Conservation (phyloP, 2,329 filamentous ascomycete genomes). For the Amylocarpus encephaloides region DNA sequence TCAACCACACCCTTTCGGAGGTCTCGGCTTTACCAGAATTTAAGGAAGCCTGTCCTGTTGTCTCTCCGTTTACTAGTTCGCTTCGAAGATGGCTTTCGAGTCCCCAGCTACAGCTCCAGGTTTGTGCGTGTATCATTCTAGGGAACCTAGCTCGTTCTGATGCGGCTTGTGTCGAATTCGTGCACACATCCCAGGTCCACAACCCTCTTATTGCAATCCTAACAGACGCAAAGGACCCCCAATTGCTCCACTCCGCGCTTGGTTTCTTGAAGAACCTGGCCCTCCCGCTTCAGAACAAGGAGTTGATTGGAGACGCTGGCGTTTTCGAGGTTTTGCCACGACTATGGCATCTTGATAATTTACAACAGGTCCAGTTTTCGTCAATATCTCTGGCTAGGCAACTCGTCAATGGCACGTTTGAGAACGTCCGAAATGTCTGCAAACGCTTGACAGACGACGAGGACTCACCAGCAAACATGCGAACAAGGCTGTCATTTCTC, state of each 20-base stretch:
- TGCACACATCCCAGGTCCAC: constrained; percentile 40
- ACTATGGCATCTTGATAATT: constrained; percentile 47
- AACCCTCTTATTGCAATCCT: constrained; percentile 42
- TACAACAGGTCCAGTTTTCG: constrained; percentile 53
- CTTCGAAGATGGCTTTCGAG: constrained; percentile 44
- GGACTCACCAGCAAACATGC: constrained; percentile 31
- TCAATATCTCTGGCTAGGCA: constrained; percentile 52
- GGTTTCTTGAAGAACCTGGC: constrained; percentile 61
- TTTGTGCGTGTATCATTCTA: constrained; percentile 53
- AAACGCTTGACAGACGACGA: constrained; percentile 34
- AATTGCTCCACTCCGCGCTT: constrained; percentile 51
- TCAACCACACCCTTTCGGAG: constrained; percentile 46
- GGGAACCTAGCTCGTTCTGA: constrained; percentile 58
- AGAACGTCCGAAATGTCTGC: constrained; percentile 48
- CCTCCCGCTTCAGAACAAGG: constrained; percentile 50
- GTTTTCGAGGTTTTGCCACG: constrained; percentile 48
- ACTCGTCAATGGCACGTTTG: constrained; percentile 46
- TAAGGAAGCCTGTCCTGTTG: constrained; percentile 36
- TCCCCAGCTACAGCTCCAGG: constrained; percentile 40
- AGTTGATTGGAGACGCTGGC: constrained; percentile 38
- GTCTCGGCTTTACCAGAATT: constrained; percentile 46
- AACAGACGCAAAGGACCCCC: constrained; percentile 37
- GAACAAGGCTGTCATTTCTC: constrained; percentile 35
- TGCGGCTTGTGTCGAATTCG: constrained; percentile 43
- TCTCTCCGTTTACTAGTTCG: constrained; percentile 36